These are phyloP conservation scores for Gossypium herbaceum DNA, from an alignment of 345 rosid species.

Conservation along the genomic window DNA sequence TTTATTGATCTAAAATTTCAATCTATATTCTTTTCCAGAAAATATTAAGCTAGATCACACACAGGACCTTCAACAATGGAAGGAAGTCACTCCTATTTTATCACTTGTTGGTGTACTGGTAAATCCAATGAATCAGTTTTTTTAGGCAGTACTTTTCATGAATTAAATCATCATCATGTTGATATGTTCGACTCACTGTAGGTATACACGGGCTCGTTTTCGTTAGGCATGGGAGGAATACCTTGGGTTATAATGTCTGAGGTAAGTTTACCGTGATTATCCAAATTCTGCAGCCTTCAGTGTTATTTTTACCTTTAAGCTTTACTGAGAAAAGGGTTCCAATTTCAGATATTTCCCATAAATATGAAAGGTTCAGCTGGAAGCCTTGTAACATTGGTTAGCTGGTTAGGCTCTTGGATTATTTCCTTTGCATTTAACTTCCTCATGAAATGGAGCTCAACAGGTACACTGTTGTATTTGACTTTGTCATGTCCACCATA, in stretches of 20 bases:
- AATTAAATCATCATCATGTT: not conserved
- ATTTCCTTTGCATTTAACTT: constrained; percentile 65
- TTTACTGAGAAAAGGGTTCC: constrained; percentile 6
- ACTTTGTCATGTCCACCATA: not conserved
- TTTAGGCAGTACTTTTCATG: not conserved
- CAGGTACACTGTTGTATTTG: constrained; percentile 23
- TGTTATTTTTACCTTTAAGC: not conserved
- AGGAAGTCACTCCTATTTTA: constrained; percentile 36
- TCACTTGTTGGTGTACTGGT: constrained; percentile 56
- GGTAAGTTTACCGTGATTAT: constrained; percentile 30
- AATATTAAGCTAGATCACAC: not conserved
- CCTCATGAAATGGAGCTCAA: constrained; percentile 45
- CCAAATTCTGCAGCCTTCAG: not conserved
- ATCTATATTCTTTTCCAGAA: not conserved
- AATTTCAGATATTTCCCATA: constrained; percentile 67
- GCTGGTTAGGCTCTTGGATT: constrained; percentile 84
- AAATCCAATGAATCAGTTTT: constrained; percentile 12
- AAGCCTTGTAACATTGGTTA: constrained; percentile 70
- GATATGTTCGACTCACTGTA: constrained; percentile 7
- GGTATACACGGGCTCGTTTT: constrained; percentile 43
- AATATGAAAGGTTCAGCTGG: constrained; percentile 82
- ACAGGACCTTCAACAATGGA: constrained; percentile 50
- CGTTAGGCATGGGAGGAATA: constrained; percentile 71
- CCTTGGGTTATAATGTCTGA: constrained; percentile 84
- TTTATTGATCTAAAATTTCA: not conserved